These are phyloP conservation scores for Cryptomeria japonica DNA, from an alignment of 75 land plant genomes.

Conservation along the genomic window DNA sequence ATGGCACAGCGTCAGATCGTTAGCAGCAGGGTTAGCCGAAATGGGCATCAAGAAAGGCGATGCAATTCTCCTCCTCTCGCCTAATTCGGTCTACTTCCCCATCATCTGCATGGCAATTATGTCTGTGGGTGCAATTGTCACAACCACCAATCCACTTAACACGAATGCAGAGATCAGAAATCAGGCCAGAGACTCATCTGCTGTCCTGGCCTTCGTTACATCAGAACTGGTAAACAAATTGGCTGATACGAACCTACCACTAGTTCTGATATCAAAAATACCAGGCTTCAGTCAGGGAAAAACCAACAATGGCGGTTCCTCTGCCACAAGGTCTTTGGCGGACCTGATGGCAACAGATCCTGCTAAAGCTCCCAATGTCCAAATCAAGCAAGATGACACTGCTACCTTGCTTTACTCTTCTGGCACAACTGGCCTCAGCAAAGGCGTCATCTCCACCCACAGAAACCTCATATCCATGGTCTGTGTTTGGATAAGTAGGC, in stretches of 20 bases:
- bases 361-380: neutral
- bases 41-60: constrained; percentile 64
- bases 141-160: constrained; percentile 95
- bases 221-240: constrained; percentile 51
- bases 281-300: neutral
- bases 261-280: constrained; percentile 18
- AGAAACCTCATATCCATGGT: constrained; percentile 73
- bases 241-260: constrained; percentile 24
- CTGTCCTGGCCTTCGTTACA: constrained; percentile 59
- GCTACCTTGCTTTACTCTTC: constrained; percentile 79
- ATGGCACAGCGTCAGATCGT: constrained; percentile 47
- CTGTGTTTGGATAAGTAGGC: no score
- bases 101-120: constrained; percentile 73
- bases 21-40: constrained; percentile 37
- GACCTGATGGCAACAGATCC: neutral
- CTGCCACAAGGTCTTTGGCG: constrained; percentile 6
- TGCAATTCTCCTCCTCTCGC: constrained; percentile 87
- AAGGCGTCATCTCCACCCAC: constrained; percentile 83
- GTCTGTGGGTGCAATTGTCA: constrained; percentile 84
- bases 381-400: constrained; percentile 18
- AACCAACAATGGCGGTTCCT: constrained; percentile 17
- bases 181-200: constrained; percentile 67
- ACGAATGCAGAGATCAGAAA: constrained; percentile 70
- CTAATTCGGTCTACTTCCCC: constrained; percentile 87
- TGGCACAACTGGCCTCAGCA: constrained; percentile 90